A percentile compares a stretch with the other conserved stretches of the same genome.
phyloP scores from a whole-genome alignment of 352 stramenopile genomes.

The Globisporangium takayamanum region DNA sequence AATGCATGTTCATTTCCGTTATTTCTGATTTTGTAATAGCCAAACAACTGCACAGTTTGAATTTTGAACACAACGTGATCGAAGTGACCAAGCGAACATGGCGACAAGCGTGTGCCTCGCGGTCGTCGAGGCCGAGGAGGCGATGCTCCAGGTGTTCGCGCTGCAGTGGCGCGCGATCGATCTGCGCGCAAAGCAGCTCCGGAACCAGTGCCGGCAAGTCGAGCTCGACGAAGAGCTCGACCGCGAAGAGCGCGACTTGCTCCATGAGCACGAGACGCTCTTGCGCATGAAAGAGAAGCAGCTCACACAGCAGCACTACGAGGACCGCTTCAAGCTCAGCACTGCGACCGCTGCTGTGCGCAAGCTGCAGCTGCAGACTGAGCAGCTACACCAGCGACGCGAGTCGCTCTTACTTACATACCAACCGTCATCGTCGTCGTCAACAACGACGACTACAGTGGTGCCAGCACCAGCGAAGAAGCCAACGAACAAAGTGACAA shows the following conservation, averaged over 20 bases:
- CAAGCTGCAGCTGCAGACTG: constrained; percentile 19
- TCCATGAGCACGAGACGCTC: constrained; percentile 32
- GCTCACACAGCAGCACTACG: constrained; percentile 16
- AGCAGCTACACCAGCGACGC: constrained; percentile 20
- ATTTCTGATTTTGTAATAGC: not conserved
- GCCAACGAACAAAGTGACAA: constrained; percentile 3
- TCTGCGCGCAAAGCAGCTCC: constrained; percentile 42
- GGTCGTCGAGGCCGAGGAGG: constrained; percentile 32
- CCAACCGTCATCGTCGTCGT: too few species aligned
- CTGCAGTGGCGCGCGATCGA: constrained; percentile 68
- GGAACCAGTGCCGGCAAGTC: constrained; percentile 49
- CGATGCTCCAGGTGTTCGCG: constrained; percentile 52
- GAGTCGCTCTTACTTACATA: not conserved
- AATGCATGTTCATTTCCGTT: not conserved
- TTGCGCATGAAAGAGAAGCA: constrained; percentile 17
- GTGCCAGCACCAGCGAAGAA: not conserved
- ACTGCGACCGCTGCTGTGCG: constrained; percentile 5
- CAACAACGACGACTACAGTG: not conserved
- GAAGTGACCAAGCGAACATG: constrained; percentile 11
- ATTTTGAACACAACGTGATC: not conserved
- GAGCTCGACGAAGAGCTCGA: constrained; percentile 46
- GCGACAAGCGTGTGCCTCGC: constrained; percentile 14
- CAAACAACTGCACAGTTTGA: not conserved
- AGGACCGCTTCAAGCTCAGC: constrained; percentile 9
- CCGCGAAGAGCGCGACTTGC: constrained; percentile 33